Evolutionary conservation across 192 early-diverging fungal species (phyloP).

Genomic region (Podila verticillata): DNA sequence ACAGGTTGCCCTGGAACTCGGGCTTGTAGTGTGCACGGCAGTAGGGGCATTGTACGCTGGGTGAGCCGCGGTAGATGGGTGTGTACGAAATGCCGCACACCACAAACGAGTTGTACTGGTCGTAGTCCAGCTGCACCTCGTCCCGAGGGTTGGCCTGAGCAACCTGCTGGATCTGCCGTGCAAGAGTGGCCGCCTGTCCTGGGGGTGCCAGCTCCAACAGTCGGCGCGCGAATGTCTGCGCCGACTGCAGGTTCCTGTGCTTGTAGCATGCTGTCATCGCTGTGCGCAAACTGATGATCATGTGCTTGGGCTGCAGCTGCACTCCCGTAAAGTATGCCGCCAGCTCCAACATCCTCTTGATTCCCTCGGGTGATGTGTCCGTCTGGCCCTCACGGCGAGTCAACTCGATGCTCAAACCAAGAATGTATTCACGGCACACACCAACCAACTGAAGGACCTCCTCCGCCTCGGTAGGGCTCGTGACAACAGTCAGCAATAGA

Average conservation of each 20-base stretch:
- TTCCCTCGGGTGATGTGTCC: slow-evolving; percentile 60
- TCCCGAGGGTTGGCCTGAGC: slow-evolving; percentile 85
- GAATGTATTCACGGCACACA: slow-evolving; percentile 91
- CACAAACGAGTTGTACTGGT: slow-evolving; percentile 95
- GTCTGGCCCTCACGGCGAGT: slow-evolving; percentile 70
- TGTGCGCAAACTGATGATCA: slow-evolving; percentile 86
- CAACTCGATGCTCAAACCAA: slow-evolving; percentile 88
- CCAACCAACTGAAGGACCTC: slow-evolving; percentile 81
- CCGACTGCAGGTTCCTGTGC: slow-evolving; percentile 84
- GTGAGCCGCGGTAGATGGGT: slow-evolving; percentile 91
- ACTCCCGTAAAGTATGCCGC: slow-evolving; percentile 97
- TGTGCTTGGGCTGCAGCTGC: slow-evolving; percentile 87
- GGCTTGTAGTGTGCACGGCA: slow-evolving; percentile 90
- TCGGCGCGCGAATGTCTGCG: slow-evolving; percentile 88
- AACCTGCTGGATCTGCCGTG: slow-evolving; percentile 78
- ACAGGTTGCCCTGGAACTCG: slow-evolving; percentile 80
- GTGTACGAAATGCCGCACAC: slow-evolving; percentile 86
- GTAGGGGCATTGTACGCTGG: slow-evolving; percentile 84
- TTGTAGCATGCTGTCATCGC: slow-evolving; percentile 90
- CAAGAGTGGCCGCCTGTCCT: slow-evolving; percentile 79
- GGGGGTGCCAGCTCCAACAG: slow-evolving; percentile 91
- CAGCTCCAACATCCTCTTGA: slow-evolving; percentile 87
- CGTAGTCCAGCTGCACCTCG: slow-evolving; percentile 87
- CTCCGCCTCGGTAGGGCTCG: slow-evolving; percentile 70
- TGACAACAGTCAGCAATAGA: slow-evolving; percentile 79